Evolutionary conservation across 2,329 filamentous ascomycete species (phyloP), one percentile per base, ranked within the genome.

Genomic region (Pyrenochaeta sp.): DNA sequence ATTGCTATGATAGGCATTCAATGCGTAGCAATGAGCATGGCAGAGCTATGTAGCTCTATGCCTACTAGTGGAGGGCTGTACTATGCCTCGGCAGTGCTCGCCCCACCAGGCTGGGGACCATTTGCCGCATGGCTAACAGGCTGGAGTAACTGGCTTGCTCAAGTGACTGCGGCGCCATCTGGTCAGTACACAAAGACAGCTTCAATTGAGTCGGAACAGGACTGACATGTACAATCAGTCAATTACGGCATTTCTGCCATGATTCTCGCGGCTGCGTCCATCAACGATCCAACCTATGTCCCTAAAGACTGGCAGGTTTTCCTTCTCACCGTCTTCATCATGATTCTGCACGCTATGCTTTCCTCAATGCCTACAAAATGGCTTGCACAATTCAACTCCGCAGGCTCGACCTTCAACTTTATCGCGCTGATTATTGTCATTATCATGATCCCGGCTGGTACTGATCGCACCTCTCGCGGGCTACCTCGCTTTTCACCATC

Each of bases 11-110:
- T 87, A 4, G 90, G 90, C 35, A 90, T 91, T 33, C 84, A 90
- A 68, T 87, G 85, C 71, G 84, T 91, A 50, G 88, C 89, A 7
- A 82, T 86, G 75, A 83, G 71, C 21, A 82, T 80, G 81, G 89
- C 89, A 1, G 89, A 91, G 73, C 77, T 91, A 15, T 90, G 88
- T 64, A 88, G 85, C 2, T 86, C 85, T 39, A 90, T 91, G 88
- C 88, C 88, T 3, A 90, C 88, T 0, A 79, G 82, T 63, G 89
- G 89, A 49, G 89, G 89, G 21, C 78, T 92, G 12, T 92, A 92
- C 74, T 92, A 92, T 70, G 88, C 89, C 14, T 78, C 87, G 15
- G 89, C 89, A 3, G 89, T 91, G 0, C 81, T 92, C 6, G 89
- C 89, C 21, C 87, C 87, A 5, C 79, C 81, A 1, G 84, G 84